Evolutionary conservation across 192 early-diverging fungal species (phyloP), one percentile per base, ranked within the genome.

Genomic region (Mortierella hygrophila): DNA sequence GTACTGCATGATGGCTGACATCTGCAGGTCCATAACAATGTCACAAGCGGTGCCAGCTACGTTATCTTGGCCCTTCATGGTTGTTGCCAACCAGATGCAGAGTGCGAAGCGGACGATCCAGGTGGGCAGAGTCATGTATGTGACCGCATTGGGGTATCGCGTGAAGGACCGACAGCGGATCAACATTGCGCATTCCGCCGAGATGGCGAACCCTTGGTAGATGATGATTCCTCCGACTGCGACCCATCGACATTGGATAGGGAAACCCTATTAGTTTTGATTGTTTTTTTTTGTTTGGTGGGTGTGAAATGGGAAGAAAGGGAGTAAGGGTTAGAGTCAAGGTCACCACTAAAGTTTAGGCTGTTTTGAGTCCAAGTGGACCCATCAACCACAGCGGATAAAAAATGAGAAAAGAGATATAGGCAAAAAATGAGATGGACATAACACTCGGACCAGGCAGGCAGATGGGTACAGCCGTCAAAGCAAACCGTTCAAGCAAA

Each of bases 201-300:
- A 80, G 83, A 85, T 85, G 38, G 83, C 83, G 38, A 85, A 85
- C 10, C 80, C 38, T 21, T 85, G 83, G 75, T 85, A 85, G 75
- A 85, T 85, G 60, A 85, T 75, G n/a, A 78, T 79, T 73, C 83
- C 83, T 57, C 80, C 69, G 73, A 80, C 63, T 42, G 83, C 83
- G 9, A 85, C 78, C 83, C 83, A 85, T 18, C 63, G 68, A 49
- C 83, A 85, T 6, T 78, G 83, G 32, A 85, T 80, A 9, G 78
- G 70, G 29, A 85, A 85, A 13, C 83, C 83, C 83, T 85, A 76
- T 47, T 11, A 23, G 16, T 20, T 32, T 38, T 26, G 20, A 47
- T 55, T 55, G 54, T 26, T 63, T 63, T 44, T 29, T 35, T 26
- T 65, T 32, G 18, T 65, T 65, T 26, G 60, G 11, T 32, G n/a